Evolutionary conservation across 2,329 filamentous ascomycete species (phyloP).

Genomic region (Diaporthe vexans): DNA sequence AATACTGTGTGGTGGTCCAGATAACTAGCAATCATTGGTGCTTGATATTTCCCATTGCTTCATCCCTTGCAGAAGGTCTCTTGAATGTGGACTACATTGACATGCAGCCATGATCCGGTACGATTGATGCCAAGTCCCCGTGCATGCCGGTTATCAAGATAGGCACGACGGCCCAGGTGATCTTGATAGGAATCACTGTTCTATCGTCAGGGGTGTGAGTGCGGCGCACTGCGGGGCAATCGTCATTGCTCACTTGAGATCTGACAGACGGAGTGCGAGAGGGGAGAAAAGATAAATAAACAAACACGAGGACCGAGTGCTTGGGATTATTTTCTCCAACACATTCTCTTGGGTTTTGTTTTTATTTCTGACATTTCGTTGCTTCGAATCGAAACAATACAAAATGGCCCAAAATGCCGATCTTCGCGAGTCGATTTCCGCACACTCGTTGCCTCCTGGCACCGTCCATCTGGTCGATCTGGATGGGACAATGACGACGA

Average conservation of each 20-base stretch:
- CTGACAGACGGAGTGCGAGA: neutral
- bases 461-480: constrained; percentile 60
- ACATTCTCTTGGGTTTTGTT: neutral
- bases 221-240: neutral
- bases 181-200: neutral
- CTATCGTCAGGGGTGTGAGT: neutral
- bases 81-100: neutral
- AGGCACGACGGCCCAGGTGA: neutral
- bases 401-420: neutral
- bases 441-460: constrained; percentile 45
- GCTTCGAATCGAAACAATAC: neutral
- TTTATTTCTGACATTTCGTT: neutral
- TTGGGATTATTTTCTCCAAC: neutral
- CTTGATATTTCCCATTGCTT: neutral
- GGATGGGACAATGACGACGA: constrained; percentile 45
- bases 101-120: neutral
- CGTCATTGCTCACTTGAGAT: constrained; percentile 1
- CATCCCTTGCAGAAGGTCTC: neutral
- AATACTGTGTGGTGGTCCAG: too few relatives aligned
- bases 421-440: neutral
- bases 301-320: neutral
- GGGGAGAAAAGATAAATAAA: neutral
- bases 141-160: constrained; percentile 7
- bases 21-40: neutral
- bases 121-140: neutral